Conservation (phyloP, 1,284 basidiomycete species). For the Earliella scabrosa region DNA sequence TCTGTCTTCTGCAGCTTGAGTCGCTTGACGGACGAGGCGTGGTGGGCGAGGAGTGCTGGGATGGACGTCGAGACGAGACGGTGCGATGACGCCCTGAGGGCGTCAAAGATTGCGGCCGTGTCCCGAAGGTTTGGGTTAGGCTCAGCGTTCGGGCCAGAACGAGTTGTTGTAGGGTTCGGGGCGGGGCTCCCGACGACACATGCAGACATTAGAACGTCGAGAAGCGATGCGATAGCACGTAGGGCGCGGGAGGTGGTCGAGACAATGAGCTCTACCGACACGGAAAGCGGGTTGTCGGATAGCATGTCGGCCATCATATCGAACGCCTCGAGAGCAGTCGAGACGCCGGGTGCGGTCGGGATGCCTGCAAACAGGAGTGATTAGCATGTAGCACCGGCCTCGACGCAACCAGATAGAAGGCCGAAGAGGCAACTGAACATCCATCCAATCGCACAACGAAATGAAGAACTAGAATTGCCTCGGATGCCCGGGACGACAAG, state of each 20-base stretch:
- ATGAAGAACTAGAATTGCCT: no score
- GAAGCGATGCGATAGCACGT: constrained; percentile 5
- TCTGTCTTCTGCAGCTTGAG: no score
- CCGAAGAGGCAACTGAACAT: no score
- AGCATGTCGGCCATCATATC: constrained; percentile 24
- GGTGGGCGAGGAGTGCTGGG: neutral
- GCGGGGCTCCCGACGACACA: no score
- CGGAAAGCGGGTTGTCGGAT: constrained; percentile 8
- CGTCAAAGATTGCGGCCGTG: constrained; percentile 13
- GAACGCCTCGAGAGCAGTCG: constrained; percentile 23
- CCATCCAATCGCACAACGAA: no score
- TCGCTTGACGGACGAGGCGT: no score
- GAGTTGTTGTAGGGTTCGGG: neutral
- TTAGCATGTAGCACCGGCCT: neutral
- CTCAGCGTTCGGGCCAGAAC: neutral
- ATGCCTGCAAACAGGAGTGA: neutral
- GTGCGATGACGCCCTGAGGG: constrained; percentile 9
- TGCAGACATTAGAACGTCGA: neutral
- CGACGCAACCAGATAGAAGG: no score
- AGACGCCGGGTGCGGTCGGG: constrained; percentile 5
- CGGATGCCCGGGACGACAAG: constrained; percentile 3
- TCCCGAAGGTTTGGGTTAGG: neutral
- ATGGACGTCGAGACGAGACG: constrained; percentile 28
- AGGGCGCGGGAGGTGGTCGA: constrained; percentile 21
- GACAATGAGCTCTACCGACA: constrained; percentile 17